Evolutionary conservation across 2,329 filamentous ascomycete species (phyloP), one percentile per base, ranked within the genome.

Genomic region (Myriangium duriaei): DNA sequence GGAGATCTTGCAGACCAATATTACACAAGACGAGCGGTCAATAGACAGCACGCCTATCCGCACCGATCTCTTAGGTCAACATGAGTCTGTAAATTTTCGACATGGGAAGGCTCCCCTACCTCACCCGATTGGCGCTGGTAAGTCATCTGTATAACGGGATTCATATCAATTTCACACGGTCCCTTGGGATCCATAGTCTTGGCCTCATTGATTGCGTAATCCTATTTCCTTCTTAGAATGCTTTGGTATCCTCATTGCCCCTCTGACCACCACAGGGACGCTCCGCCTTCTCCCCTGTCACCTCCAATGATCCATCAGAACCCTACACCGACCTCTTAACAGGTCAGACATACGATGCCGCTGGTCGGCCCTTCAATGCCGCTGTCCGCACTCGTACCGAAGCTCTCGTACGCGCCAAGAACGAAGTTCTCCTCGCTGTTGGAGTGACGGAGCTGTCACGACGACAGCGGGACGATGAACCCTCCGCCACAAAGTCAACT

Each of bases 391-490:
- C 54, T 4, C 56, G 60, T 37, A 61, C 60, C 21, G 53, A 59
- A 21, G 53, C 51, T 17, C 51, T 64, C 26, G 55, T 65, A 36
- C 55, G 59, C 37, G 64, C 65, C 5, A 61, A 65, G 39, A 69
- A 69, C 32, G 62, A 65, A 44, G 59, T 67, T 1, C 54, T 67
- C 4, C 61, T 59, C 13, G 58, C 64, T 0, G 61, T 68, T 7
- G 65, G 64, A 13, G 63, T 68, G 1, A 60, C 67, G 1, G 62
- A 65, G 46, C 52, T 59, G n/a, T 12, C 21, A 7, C 21, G 21
- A 7, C 21, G n/a, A 7, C 21, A 26, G 21, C 7, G 7, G 21
- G 21, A 7, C 7, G 21, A 26, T n/a, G 21, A 7, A 26, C n/a
- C n/a, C 7, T 7, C 21, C n/a, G 21, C n/a, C 7, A 7, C n/a